A percentile compares a stretch with the other conserved stretches of the same genome.
These are phyloP conservation scores for Vaccinium darrowii DNA, from an alignment of 148 eudicot genomes.

Conservation along the genomic window DNA sequence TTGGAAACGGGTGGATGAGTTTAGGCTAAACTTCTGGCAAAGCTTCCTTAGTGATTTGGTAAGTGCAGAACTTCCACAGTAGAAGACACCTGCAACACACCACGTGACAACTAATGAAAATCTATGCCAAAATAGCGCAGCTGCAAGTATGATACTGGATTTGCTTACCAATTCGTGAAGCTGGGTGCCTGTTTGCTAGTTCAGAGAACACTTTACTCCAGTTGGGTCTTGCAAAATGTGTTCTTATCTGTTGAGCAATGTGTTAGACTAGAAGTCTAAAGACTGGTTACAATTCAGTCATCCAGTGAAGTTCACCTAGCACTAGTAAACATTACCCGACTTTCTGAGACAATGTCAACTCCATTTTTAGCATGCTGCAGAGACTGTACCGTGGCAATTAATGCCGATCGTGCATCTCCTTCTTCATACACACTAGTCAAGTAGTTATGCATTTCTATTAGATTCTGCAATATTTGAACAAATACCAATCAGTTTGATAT, in stretches of 20 bases:
- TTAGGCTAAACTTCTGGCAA: constrained; percentile 77
- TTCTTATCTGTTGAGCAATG: constrained; percentile 56
- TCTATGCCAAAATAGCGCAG: background rate
- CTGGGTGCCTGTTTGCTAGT: constrained; percentile 43
- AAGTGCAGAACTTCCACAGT: constrained; percentile 80
- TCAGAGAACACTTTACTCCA: constrained; percentile 83
- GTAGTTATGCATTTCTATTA: constrained; percentile 96
- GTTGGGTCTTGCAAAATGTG: constrained; percentile 98
- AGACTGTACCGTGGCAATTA: constrained; percentile 87
- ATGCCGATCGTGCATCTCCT: constrained; percentile 99
- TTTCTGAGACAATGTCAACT: constrained; percentile 85
- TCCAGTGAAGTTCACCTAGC: background rate
- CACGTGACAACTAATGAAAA: background rate
- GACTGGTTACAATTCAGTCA: background rate
- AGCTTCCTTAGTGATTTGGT: constrained; percentile 60
- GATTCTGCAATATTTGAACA: constrained; percentile 42
- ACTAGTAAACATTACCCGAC: constrained; percentile 53
- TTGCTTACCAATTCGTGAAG: constrained; percentile 63
- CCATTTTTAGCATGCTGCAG: constrained; percentile 97
- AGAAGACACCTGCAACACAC: constrained; percentile 80
- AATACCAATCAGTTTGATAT: constrained; percentile 1
- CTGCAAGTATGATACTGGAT: background rate
- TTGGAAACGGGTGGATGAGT: constrained; percentile 66
- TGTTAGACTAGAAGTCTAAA: constrained; percentile 7
- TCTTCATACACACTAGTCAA: constrained; percentile 95